Base-by-base conservation (phyloP, 2,329 filamentous ascomycete genomes). In the Pyrenophora tritici-repentis region DNA sequence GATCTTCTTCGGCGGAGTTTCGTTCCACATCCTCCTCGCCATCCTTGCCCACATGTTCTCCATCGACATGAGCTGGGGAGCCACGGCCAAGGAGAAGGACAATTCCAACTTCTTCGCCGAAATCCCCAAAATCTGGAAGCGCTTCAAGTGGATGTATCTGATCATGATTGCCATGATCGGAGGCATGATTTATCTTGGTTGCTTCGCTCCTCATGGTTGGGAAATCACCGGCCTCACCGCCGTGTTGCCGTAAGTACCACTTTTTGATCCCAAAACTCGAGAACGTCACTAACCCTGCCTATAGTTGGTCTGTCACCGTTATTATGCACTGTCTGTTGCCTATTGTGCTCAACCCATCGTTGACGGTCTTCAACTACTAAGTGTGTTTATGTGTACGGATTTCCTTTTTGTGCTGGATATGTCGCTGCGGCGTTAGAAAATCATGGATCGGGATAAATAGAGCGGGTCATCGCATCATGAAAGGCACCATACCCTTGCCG, bases 41-140 rank as follows among this genome's bases (percentile, higher is more conserved):
- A 79, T 94, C 41, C 76, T 92, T 38, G 81, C 86, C 1, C 90
- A 94, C 76, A 90, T 93, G 86, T 90, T 93, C 70, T 86, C 88
- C 75, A 85, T 93, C 67, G 81, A 93, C 75, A 93, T 93, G 87
- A 85, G 83, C 3, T 93, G 90, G 89, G 89, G 89, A 42, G 86
- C 89, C 2, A 94, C 90, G 1, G 83, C 86, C 39, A 94, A 94
- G 76, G 90, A 94, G 75, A 86, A 85, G 42, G 87, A 91, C 67
- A 87, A 89, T 69, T 88, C 87, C 42, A 90, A 90, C 75, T 93
- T 94, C 75, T 93, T 91, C 75, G 89, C 89, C 55, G 89, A 93
- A 71, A 82, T 92, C 20, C 89, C 89, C 38, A 89, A 88, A 71
- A 88, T 94, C 42, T 73, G 92, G 51, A 87, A 86, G 75, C 86